A percentile compares a stretch with the other conserved stretches of the same genome.
These are phyloP conservation scores for Sarocladium kiliense DNA, from an alignment of 2,329 filamentous ascomycete genomes.

Conservation along the genomic window DNA sequence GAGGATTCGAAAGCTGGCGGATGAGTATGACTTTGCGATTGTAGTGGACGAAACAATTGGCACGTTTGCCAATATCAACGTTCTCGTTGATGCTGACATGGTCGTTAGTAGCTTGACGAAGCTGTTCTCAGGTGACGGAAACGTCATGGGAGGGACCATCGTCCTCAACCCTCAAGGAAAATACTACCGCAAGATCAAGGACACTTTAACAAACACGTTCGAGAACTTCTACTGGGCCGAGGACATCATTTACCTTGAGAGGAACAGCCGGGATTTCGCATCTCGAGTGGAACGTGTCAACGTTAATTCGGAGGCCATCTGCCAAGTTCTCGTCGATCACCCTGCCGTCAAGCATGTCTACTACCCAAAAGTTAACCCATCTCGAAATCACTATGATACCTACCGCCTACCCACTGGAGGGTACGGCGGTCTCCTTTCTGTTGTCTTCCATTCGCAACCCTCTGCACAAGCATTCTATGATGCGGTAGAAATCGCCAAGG, in stretches of 20 bases:
- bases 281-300: slow-evolving; percentile 81
- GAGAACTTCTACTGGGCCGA: slow-evolving; percentile 94
- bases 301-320: slow-evolving; percentile 77
- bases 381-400: slow-evolving; percentile 69
- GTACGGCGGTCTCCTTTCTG: slow-evolving; percentile 85
- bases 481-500: slow-evolving; percentile 80
- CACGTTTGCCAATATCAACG: slow-evolving; percentile 93
- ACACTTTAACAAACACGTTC: slow-evolving; percentile 58
- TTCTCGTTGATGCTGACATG: slow-evolving; percentile 82
- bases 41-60: slow-evolving; percentile 96
- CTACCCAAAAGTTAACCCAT: slow-evolving; percentile 77
- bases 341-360: slow-evolving; percentile 69
- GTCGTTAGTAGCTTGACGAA: slow-evolving; percentile 95
- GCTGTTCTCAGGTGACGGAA: slow-evolving; percentile 94
- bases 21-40: slow-evolving; percentile 81
- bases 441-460: slow-evolving; percentile 65
- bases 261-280: slow-evolving; percentile 90
- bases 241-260: slow-evolving; percentile 90
- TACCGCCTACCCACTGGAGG: slow-evolving; percentile 70
- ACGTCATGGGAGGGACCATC: slow-evolving; percentile 89
- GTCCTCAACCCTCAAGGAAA: slow-evolving; percentile 61
- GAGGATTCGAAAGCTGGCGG: slow-evolving; percentile 74
- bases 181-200: slow-evolving; percentile 67
- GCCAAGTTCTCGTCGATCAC: slow-evolving; percentile 59
- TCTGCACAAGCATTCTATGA: slow-evolving; percentile 83